Conservation (phyloP, 164 flowering plant genomes). For the Cinnamomum micranthum region DNA sequence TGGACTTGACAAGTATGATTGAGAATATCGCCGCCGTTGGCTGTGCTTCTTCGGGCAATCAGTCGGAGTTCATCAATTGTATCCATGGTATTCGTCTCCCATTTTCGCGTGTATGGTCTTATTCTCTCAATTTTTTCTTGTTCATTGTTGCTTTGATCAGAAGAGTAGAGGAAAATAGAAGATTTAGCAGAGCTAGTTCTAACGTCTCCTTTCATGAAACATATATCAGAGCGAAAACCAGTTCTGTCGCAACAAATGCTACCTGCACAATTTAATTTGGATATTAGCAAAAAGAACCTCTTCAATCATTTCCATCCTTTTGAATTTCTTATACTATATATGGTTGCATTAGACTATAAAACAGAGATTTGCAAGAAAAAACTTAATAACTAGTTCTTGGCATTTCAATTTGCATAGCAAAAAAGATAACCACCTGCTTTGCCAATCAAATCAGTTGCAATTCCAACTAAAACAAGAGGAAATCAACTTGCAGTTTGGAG, state of each 20-base stretch:
- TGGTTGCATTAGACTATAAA: background rate
- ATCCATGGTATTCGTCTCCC: conserved; percentile 76
- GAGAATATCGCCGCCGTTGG: conserved; percentile 21
- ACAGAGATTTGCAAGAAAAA: background rate
- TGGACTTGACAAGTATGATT: conserved; percentile 60
- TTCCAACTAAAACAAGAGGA: too few relatives aligned
- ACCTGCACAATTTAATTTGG: conserved; percentile 30
- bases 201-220: conserved; percentile 85
- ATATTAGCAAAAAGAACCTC: background rate
- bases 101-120: conserved; percentile 87
- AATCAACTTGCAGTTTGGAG: too few relatives aligned
- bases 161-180: conserved; percentile 55
- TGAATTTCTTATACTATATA: too few relatives aligned
- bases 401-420: background rate
- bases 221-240: conserved; percentile 58
- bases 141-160: conserved; percentile 19
- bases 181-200: conserved; percentile 63
- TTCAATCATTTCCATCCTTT: background rate
- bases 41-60: conserved; percentile 30
- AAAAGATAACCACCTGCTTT: too few relatives aligned
- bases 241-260: conserved; percentile 81
- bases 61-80: conserved; percentile 65
- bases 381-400: too few relatives aligned
- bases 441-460: too few relatives aligned
- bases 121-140: conserved; percentile 55